Evolutionary conservation across 1,284 basidiomycete species (phyloP).

Genomic region (Sporisorium scitamineum): DNA sequence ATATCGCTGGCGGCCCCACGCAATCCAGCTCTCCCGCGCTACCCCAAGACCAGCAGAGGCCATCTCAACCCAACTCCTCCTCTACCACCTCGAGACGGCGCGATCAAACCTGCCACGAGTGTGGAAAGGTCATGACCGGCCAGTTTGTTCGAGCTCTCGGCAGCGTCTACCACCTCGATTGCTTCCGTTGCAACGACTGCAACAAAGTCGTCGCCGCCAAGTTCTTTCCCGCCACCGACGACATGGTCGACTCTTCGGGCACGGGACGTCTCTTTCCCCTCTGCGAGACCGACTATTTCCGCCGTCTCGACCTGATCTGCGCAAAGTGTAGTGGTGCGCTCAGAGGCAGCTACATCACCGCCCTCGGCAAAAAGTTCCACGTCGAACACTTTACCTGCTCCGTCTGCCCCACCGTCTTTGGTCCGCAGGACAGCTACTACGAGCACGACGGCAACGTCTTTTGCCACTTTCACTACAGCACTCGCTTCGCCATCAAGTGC

Average conservation of each 20-base stretch:
- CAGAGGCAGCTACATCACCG: conserved; percentile 97
- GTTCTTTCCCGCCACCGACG: conserved; percentile 82
- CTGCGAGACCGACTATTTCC: conserved; percentile 97
- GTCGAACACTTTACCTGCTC: conserved; percentile 99
- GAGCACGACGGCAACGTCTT: conserved; percentile 95
- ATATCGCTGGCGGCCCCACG: background rate
- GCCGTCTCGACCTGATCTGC: conserved; percentile 94
- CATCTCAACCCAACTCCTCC: conserved; percentile 10
- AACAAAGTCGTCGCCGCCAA: conserved; percentile 95
- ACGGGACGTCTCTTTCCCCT: conserved; percentile 62
- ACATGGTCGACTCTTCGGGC: conserved; percentile 77
- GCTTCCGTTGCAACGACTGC: conserved; percentile 94
- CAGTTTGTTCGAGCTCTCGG: conserved; percentile 96
- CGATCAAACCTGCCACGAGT: conserved; percentile 64
- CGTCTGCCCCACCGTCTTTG: conserved; percentile 93
- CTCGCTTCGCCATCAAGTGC: conserved; percentile 97
- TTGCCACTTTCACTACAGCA: conserved; percentile 86
- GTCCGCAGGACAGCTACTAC: conserved; percentile 98
- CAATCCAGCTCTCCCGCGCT: conserved; percentile 2
- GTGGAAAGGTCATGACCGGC: conserved; percentile 76
- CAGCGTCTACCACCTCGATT: conserved; percentile 93
- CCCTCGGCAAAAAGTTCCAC: conserved; percentile 99
- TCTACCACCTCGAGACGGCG: conserved; percentile 23
- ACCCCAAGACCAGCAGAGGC: conserved; percentile 11
- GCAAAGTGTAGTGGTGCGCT: conserved; percentile 93